phyloP scores from a whole-genome alignment of 176 grass and related monocot genomes.

The Musa schizocarpa region DNA sequence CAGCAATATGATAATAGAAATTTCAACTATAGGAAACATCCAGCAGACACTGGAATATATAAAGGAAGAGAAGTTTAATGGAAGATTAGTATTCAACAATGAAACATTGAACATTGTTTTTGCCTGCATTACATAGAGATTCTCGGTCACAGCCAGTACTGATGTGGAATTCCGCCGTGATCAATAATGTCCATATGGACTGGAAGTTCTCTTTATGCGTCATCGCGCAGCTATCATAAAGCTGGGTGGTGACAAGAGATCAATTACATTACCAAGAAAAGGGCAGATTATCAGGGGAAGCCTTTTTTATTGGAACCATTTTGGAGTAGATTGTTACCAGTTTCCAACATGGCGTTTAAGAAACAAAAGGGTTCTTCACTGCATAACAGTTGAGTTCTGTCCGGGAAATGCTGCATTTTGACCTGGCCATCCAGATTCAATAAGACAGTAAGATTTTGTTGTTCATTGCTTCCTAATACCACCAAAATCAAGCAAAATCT shows the following conservation, averaged over 20 bases:
- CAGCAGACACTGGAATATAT: no score
- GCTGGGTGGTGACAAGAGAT: conserved; percentile 44
- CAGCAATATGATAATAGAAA: no score
- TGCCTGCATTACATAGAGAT: background rate
- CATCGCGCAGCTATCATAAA: conserved; percentile 17
- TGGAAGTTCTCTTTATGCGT: background rate
- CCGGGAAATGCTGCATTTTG: background rate
- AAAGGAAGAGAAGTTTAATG: no score
- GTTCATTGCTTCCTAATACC: background rate
- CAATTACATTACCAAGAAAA: conserved; percentile 26
- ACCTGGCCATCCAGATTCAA: background rate
- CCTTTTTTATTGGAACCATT: conserved; percentile 18
- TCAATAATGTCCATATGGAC: conserved; percentile 44
- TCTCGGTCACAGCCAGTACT: conserved; percentile 43
- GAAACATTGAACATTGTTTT: no score
- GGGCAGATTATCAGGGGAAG: background rate
- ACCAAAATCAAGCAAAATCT: background rate
- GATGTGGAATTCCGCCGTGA: conserved; percentile 53
- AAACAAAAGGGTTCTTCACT: background rate
- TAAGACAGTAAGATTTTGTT: background rate
- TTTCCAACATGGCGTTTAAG: background rate
- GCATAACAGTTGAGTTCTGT: background rate
- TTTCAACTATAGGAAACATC: no score
- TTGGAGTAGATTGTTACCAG: conserved; percentile 10
- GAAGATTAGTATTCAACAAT: no score